phyloP scores from a whole-genome alignment of 495 filamentous ascomycete species.

The Massariosphaeria phaeospora region DNA sequence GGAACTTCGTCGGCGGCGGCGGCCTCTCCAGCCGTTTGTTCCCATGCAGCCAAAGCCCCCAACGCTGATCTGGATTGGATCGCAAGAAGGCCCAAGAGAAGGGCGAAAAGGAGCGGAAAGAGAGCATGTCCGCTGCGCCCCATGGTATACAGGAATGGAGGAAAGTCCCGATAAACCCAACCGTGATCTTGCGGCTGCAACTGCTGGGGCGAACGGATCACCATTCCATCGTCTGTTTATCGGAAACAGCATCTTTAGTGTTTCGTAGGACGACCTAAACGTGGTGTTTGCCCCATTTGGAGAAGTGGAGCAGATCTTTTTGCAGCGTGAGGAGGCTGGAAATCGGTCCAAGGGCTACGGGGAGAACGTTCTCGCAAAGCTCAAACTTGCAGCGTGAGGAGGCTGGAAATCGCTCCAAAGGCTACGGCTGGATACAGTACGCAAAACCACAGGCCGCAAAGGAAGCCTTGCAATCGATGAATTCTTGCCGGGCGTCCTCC shows the following conservation, averaged over 20 bases:
- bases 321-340: constrained; percentile 72
- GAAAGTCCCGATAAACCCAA: no score
- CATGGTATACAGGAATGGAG: no score
- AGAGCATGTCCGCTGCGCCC: no score
- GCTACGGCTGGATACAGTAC: constrained; percentile 61
- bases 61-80: no score
- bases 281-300: constrained; percentile 98
- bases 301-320: constrained; percentile 92
- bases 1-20: no score
- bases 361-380: constrained; percentile 96
- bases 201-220: constrained; percentile 63
- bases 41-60: no score
- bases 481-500: constrained; percentile 92
- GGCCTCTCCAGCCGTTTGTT: no score
- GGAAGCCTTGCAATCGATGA: constrained; percentile 97
- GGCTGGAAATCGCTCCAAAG: background rate
- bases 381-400: no score
- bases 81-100: no score
- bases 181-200: no score
- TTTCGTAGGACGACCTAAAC: constrained; percentile 93
- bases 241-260: constrained; percentile 99
- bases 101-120: no score
- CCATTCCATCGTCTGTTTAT: constrained; percentile 99
- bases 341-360: constrained; percentile 93
- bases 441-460: constrained; percentile 85